Conservation (phyloP, 768 basidiomycete species). For the Boletus huronensis region DNA sequence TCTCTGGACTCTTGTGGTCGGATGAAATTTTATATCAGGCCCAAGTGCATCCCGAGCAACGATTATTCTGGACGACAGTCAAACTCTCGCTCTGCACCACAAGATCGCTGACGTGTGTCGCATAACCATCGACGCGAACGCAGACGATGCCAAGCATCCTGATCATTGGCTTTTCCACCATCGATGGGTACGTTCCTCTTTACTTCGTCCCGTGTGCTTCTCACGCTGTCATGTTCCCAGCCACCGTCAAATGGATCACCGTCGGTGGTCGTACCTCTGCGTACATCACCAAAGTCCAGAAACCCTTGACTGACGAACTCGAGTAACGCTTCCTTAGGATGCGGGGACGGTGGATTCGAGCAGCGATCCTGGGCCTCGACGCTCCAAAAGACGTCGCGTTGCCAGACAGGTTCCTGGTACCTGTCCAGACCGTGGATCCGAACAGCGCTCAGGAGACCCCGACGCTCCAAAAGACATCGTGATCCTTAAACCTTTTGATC, state of each 20-base stretch:
- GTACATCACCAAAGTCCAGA: conserved; percentile 62
- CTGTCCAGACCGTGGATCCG: too few relatives aligned
- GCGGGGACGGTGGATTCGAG: not conserved
- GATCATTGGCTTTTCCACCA: conserved; percentile 64
- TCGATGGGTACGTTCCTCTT: conserved; percentile 50
- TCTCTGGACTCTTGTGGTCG: conserved; percentile 15
- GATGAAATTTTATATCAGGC: conserved; percentile 77
- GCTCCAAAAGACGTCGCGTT: conserved; percentile 10
- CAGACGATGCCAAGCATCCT: conserved; percentile 66
- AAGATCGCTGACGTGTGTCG: conserved; percentile 54
- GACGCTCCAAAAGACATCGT: conserved; percentile 10
- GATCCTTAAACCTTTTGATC: not conserved
- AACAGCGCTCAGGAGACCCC: too few relatives aligned
- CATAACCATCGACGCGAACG: conserved; percentile 63
- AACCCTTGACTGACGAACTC: conserved; percentile 11
- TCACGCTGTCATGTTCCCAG: conserved; percentile 26
- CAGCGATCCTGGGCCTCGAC: not conserved
- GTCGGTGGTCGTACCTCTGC: conserved; percentile 79
- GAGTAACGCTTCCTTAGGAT: conserved; percentile 2
- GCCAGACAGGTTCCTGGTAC: not conserved
- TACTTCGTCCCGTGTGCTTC: not conserved
- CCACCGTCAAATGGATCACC: conserved; percentile 69
- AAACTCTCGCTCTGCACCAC: conserved; percentile 49
- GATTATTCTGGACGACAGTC: conserved; percentile 47
- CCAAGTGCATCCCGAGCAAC: conserved; percentile 67